These are phyloP conservation scores for Capronia coronata DNA, from an alignment of 2,329 filamentous ascomycete species.

Conservation along the genomic window DNA sequence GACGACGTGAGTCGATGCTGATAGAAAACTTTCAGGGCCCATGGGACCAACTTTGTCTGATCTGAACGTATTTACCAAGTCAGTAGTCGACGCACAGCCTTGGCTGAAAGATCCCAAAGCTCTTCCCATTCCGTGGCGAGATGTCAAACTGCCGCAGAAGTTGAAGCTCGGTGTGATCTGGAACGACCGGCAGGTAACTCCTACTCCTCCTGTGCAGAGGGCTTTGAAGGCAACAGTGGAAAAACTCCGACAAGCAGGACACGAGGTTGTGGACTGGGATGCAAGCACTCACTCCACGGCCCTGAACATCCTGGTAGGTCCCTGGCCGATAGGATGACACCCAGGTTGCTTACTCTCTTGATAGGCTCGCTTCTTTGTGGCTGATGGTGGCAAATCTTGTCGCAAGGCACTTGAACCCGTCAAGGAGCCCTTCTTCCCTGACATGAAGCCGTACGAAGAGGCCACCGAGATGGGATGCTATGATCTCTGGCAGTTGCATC, in stretches of 20 bases:
- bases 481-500: constrained; percentile 34
- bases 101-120: constrained; percentile 53
- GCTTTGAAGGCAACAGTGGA: constrained; percentile 8
- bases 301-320: constrained; percentile 41
- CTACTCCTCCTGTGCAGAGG: constrained; percentile 19
- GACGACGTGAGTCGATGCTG: constrained; percentile 14
- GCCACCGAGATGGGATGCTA: constrained; percentile 29
- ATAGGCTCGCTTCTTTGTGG: not conserved
- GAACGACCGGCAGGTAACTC: constrained; percentile 14
- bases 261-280: constrained; percentile 40
- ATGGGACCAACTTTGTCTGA: constrained; percentile 49
- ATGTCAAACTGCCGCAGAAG: constrained; percentile 36
- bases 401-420: constrained; percentile 25
- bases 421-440: not conserved
- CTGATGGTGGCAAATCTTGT: constrained; percentile 33
- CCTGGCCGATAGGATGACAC: too few species aligned
- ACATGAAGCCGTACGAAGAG: constrained; percentile 28
- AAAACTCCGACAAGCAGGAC: constrained; percentile 43
- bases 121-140: constrained; percentile 49
- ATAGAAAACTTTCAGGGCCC: constrained; percentile 48
- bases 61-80: constrained; percentile 38
- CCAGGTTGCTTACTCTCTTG: too few species aligned
- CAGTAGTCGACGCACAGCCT: constrained; percentile 38
- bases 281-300: constrained; percentile 42
- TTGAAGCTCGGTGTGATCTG: constrained; percentile 17